Evolutionary conservation across 352 stramenopile species (phyloP).

Genomic region (Aphanomyces stellatus): DNA sequence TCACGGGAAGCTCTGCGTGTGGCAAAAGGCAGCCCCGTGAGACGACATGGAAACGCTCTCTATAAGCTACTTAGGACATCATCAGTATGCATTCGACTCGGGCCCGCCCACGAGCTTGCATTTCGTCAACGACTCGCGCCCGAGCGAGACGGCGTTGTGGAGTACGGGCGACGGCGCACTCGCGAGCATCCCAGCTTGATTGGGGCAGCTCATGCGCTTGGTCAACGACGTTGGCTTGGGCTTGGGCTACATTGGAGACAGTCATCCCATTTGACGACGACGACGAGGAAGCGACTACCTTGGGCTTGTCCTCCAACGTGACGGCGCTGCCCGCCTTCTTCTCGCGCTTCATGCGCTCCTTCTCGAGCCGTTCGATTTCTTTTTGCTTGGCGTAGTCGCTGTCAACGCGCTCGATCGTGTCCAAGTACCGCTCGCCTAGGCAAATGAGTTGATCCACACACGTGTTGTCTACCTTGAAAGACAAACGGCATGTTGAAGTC

Average conservation of each 20-base stretch:
- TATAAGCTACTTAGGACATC: too few species aligned
- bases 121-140: neutral
- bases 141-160: neutral
- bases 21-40: too few species aligned
- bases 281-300: conserved; percentile 1
- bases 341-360: conserved; percentile 1
- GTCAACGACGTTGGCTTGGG: neutral
- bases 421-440: conserved; percentile 5
- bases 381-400: conserved; percentile 2
- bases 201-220: neutral
- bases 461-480: conserved; percentile 35
- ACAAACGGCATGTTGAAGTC: conserved; percentile 28
- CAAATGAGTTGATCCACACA: too few species aligned
- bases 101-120: neutral
- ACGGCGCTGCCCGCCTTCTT: conserved; percentile 4
- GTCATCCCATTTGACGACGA: too few species aligned
- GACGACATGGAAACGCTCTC: too few species aligned
- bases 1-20: conserved; percentile 79
- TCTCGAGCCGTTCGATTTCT: neutral
- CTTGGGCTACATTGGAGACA: neutral
- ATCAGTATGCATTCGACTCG: neutral
- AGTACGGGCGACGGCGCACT: neutral
- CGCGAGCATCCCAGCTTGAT: neutral
- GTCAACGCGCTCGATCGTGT: neutral
- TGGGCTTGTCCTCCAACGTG: neutral